These are phyloP conservation scores for Sporisorium iseilematis-ciliati DNA, from an alignment of 1,284 basidiomycete species.

Conservation along the genomic window DNA sequence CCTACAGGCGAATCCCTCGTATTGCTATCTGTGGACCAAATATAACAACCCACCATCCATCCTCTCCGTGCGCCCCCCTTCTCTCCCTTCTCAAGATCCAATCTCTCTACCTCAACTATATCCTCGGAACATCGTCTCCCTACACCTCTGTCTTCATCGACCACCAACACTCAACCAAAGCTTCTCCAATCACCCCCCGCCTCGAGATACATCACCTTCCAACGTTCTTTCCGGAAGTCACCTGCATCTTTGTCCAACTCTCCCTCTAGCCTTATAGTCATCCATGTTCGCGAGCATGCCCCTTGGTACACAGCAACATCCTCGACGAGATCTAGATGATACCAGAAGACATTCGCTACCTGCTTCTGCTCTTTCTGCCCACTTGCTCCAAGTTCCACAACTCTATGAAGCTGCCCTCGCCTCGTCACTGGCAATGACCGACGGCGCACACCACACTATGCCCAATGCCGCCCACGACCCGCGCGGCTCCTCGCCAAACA, in stretches of 20 bases:
- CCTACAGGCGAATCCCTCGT: too few species aligned
- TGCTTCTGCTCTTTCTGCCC: slow-evolving; percentile 16
- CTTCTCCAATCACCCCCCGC: neutral
- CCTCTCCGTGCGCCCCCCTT: neutral
- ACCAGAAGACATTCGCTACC: slow-evolving; percentile 22
- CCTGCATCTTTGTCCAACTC: neutral
- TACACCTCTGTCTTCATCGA: neutral
- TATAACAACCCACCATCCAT: slow-evolving; percentile 2
- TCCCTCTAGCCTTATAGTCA: neutral
- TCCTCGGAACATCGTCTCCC: neutral
- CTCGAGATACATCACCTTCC: neutral
- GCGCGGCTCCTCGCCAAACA: slow-evolving; percentile 8
- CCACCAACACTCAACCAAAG: neutral
- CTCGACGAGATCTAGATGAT: slow-evolving; percentile 20
- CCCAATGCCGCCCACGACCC: slow-evolving; percentile 8
- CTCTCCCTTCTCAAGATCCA: neutral
- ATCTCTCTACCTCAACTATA: neutral
- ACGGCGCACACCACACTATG: slow-evolving; percentile 5
- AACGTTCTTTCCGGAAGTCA: neutral
- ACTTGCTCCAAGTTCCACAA: slow-evolving; percentile 25
- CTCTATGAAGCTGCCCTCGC: slow-evolving; percentile 7
- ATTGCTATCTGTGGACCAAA: neutral
- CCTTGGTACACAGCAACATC: slow-evolving; percentile 26
- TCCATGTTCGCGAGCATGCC: slow-evolving; percentile 30
- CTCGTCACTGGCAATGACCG: neutral